Evolutionary conservation across 345 rosid genomes (phyloP).

Genomic region (Boechera stricta): DNA sequence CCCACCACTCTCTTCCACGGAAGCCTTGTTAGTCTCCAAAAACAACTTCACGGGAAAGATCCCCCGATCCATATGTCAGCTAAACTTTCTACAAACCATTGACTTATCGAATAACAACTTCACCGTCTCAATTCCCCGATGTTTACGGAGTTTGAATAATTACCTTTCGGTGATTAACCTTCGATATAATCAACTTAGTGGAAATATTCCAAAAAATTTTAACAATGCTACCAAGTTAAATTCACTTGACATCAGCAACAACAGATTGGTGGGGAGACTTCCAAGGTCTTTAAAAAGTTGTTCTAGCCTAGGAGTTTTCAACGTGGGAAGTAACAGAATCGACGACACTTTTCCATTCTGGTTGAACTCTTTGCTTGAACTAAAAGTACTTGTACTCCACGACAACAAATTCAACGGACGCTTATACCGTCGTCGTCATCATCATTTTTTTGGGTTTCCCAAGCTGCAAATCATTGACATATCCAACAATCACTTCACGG

Average conservation of each 20-base stretch:
- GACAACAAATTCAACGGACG: neutral
- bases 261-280: conserved; percentile 37
- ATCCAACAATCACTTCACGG: conserved; percentile 23
- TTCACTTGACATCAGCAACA: conserved; percentile 20
- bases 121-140: conserved; percentile 32
- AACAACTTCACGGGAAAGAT: conserved; percentile 8
- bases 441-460: conserved; percentile 39
- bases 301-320: conserved; percentile 42
- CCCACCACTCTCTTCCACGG: neutral
- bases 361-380: conserved; percentile 29
- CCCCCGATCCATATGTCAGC: neutral
- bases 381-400: conserved; percentile 47
- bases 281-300: conserved; percentile 48
- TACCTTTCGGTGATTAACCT: conserved; percentile 2
- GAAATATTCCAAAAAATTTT: conserved; percentile 6
- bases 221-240: neutral
- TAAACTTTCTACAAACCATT: neutral
- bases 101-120: conserved; percentile 39
- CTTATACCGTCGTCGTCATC: neutral
- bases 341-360: conserved; percentile 46
- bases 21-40: too few species aligned
- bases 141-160: neutral
- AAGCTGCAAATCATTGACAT: conserved; percentile 53
- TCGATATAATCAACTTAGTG: conserved; percentile 24
- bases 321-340: conserved; percentile 49